phyloP scores from a whole-genome alignment of 768 basidiomycete species.

The Crepidotus variabilis region DNA sequence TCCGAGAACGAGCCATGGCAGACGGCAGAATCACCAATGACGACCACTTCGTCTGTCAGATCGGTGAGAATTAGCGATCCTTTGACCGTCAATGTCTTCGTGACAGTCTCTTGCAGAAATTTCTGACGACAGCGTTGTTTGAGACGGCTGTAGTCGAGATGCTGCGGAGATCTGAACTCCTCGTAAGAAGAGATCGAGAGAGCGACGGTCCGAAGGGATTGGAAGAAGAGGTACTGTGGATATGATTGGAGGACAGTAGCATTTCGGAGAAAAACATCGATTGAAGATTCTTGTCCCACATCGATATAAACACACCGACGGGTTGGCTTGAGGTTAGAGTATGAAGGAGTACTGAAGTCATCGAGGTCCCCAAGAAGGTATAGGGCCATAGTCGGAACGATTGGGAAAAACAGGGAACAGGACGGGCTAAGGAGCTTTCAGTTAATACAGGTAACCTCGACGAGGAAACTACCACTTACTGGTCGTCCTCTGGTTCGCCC shows the following conservation, averaged over 20 bases:
- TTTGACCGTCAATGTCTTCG: conserved; percentile 51
- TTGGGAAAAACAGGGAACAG: conserved; percentile 51
- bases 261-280: conserved; percentile 60
- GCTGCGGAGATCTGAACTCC: conserved; percentile 52
- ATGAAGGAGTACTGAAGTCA: conserved; percentile 7
- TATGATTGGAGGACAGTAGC: conserved; percentile 54
- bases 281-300: conserved; percentile 45
- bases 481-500: conserved; percentile 40
- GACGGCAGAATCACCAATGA: conserved; percentile 42
- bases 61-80: conserved; percentile 47
- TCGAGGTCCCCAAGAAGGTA: conserved; percentile 43
- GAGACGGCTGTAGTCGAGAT: conserved; percentile 50
- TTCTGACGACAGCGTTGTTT: conserved; percentile 58
- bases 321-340: conserved; percentile 10
- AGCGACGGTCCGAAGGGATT: conserved; percentile 46
- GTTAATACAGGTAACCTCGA: conserved; percentile 1
- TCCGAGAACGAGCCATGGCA: conserved; percentile 57
- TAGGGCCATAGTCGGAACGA: conserved; percentile 48
- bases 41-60: conserved; percentile 51
- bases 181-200: conserved; percentile 54
- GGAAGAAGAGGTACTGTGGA: conserved; percentile 47
- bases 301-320: conserved; percentile 34
- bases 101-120: conserved; percentile 48
- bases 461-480: conserved; percentile 25
- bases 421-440: conserved; percentile 31